Evolutionary conservation across 108 stramenopile genomes (phyloP).

Genomic region (Discostella pseudostelligera): DNA sequence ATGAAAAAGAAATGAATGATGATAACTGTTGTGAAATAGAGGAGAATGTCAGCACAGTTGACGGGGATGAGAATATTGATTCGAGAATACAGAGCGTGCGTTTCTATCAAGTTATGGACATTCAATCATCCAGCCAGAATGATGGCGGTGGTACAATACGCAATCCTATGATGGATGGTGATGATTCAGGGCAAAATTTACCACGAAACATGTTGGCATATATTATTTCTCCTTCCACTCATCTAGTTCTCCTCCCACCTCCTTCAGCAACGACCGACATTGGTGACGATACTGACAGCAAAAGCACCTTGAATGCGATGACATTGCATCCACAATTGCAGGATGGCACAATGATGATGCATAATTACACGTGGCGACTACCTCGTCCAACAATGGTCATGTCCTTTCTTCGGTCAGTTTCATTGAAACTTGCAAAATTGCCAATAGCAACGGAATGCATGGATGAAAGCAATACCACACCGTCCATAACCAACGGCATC

Average conservation of each 20-base stretch:
- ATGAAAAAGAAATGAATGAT: neutral
- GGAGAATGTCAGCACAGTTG: neutral
- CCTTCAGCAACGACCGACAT: neutral
- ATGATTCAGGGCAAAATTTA: neutral
- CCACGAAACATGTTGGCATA: slow-evolving; percentile 10
- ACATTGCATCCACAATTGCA: slow-evolving; percentile 11
- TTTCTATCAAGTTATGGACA: slow-evolving; percentile 28
- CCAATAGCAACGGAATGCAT: neutral
- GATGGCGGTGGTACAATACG: neutral
- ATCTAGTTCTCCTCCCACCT: slow-evolving; percentile 24
- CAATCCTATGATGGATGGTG: neutral
- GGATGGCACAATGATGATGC: neutral
- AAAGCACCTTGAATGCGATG: too few species aligned
- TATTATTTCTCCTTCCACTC: slow-evolving; percentile 35
- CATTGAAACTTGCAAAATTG: neutral
- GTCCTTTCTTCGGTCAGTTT: slow-evolving; percentile 39
- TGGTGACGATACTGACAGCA: neutral
- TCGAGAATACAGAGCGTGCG: slow-evolving; percentile 4
- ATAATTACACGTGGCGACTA: slow-evolving; percentile 26
- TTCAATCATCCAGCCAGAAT: slow-evolving; percentile 5
- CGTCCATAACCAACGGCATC: neutral
- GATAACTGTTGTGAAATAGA: neutral
- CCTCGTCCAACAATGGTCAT: slow-evolving; percentile 25
- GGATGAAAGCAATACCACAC: neutral
- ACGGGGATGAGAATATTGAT: neutral